Base-by-base conservation (phyloP, 2,329 filamentous ascomycete genomes). In the Fusarium austroafricanum region DNA sequence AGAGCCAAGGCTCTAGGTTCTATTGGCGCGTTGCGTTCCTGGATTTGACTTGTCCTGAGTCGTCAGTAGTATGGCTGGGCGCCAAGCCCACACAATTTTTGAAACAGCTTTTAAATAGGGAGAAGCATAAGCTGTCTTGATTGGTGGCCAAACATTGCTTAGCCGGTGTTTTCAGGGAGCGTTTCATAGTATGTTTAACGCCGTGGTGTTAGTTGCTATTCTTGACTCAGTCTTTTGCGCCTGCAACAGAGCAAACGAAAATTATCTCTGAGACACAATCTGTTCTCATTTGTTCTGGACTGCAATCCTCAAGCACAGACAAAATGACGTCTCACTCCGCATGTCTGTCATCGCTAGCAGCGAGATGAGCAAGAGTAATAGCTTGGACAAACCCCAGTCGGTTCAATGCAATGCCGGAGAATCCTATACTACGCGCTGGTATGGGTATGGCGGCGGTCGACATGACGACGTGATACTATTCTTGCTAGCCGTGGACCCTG, bases 1-100 rank as follows among this genome's bases (percentile, higher is more conserved):
- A 61, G 46, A 69, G 66, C 66, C 66, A 69, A 69, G 66, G 31
- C 62, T 47, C 50, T 70, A 63, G 42, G 51, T 51, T 53, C 53
- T 58, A 28, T 31, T 40, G 35, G 50, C 56, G 31, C 49, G 47
- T 50, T 56, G 18, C 28, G 21, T 59, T 64, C 49, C 31, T 64
- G 47, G 21, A 40, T 18, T 28, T 21, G 53, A 35, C 43, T 54
- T 44, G 37, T 31, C 47, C 42, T 65, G 45, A 64, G 47, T 57
- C 40, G 56, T 44, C 60, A 54, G 50, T 70, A 49, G 45, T 46
- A 70, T 51, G 50, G 44, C 66, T 68, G 70, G 66, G 65, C 65
- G 65, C 61, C 52, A 47, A 57, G 61, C 37, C 45, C 63, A 43
- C 21, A 42, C 39, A 52, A 35, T 49, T 55, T 47, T 40, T 47